phyloP scores from a whole-genome alignment of 371 early-diverging fungal species.

The Mucor circinelloides region DNA sequence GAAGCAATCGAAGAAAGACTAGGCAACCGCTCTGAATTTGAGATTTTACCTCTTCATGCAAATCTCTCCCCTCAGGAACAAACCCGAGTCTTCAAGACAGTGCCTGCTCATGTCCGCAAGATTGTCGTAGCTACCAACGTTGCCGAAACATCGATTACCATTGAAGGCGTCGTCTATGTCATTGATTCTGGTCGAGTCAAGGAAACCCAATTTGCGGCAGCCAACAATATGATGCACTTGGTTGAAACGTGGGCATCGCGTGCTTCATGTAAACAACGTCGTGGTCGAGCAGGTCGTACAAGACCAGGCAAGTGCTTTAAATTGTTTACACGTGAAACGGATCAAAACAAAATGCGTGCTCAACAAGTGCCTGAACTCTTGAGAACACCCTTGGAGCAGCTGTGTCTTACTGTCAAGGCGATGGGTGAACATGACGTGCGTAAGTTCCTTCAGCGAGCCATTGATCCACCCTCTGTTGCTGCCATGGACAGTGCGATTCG shows the following conservation, averaged over 20 bases:
- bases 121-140: conserved; percentile 95
- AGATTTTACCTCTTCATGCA: conserved; percentile 74
- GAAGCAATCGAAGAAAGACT: conserved; percentile 49
- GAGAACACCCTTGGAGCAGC: conserved; percentile 79
- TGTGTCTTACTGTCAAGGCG: conserved; percentile 82
- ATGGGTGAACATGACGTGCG: conserved; percentile 65
- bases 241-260: conserved; percentile 62
- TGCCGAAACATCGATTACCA: conserved; percentile 95
- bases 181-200: conserved; percentile 92
- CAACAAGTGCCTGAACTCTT: conserved; percentile 79
- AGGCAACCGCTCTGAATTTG: conserved; percentile 30
- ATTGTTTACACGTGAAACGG: conserved; percentile 58
- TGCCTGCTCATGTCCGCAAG: conserved; percentile 71
- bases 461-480: conserved; percentile 74
- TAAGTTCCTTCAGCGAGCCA: conserved; percentile 62
- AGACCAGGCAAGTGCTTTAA: conserved; percentile 81
- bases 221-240: conserved; percentile 59
- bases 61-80: conserved; percentile 74
- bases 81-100: conserved; percentile 63
- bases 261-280: conserved; percentile 89
- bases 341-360: conserved; percentile 56
- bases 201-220: conserved; percentile 68
- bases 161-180: conserved; percentile 89
- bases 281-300: conserved; percentile 94
- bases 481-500: conserved; percentile 65